These are phyloP conservation scores for Beauveria scarabaeidicola DNA, from an alignment of 2,329 filamentous ascomycete species.

Conservation along the genomic window DNA sequence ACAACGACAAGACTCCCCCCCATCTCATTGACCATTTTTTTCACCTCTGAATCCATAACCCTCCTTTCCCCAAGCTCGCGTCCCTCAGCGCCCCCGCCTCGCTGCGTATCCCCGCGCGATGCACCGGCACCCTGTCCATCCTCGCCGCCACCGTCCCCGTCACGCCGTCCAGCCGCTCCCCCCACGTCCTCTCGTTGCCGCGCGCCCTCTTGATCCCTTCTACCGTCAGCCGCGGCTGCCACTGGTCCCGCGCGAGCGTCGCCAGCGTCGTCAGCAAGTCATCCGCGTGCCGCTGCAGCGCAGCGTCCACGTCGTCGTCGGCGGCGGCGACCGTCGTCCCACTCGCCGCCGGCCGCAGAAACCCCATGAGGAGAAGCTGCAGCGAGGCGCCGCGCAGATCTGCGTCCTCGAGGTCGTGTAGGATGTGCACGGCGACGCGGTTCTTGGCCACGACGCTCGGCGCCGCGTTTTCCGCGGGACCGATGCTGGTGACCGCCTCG, in stretches of 20 bases:
- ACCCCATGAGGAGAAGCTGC: constrained; percentile 52
- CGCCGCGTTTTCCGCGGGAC: constrained; percentile 37
- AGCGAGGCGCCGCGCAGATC: constrained; percentile 37
- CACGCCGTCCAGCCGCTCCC: constrained; percentile 39
- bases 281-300: constrained; percentile 24
- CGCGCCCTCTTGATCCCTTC: constrained; percentile 29
- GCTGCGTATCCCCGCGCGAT: constrained; percentile 50
- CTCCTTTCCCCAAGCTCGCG: constrained; percentile 38
- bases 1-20: no score
- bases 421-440: constrained; percentile 43
- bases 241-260: constrained; percentile 37
- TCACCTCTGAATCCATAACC: constrained; percentile 33
- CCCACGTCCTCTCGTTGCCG: constrained; percentile 33
- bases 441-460: constrained; percentile 41
- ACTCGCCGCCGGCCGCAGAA: constrained; percentile 31
- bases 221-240: constrained; percentile 33
- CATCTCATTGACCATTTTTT: no score
- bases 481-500: constrained; percentile 49
- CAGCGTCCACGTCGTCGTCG: constrained; percentile 15
- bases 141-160: constrained; percentile 43
- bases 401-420: constrained; percentile 39
- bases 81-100: constrained; percentile 39
- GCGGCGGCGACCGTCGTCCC: constrained; percentile 13
- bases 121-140: constrained; percentile 50
- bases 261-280: constrained; percentile 37